Base-by-base conservation (phyloP, 2,329 filamentous ascomycete species). In the Zymoseptoria crescenta region DNA sequence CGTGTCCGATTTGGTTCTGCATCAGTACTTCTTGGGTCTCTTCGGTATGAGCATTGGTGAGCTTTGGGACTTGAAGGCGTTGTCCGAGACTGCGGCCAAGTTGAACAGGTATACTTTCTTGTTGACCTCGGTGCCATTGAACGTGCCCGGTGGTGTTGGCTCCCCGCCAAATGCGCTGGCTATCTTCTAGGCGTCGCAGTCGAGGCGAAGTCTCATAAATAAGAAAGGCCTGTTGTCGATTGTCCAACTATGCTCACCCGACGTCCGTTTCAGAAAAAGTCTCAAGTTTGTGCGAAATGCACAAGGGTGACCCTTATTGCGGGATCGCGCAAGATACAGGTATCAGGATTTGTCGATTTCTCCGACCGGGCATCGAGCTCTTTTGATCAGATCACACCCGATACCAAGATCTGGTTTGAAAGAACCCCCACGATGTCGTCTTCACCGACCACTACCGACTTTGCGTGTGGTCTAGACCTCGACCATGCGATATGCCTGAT, bases 31-130 rank as follows among this genome's bases (percentile, higher is more conserved):
- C 55, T 64, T 79, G 16, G 66, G 69, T 28, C 59, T 77, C 49
- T 76, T 76, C 28, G 77, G 77, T 0, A 73, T 76, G 70, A 72
- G 73, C 1, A 76, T 80, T 55, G 77, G 77, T 1, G 77, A 79
- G 59, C 65, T 79, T 41, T 79, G 76, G 73, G 74, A 76, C 65
- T 62, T 79, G 13, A 74, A 79, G 57, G 69, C 61, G 1, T 60
- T 80, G 58, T 69, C 70, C 1, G 68, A 74, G 60, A 64, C 72
- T 21, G 78, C 76, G 58, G 62, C 67, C 59, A 71, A 68, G 62
- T 60, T 72, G 62, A 62, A 68, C n/a, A 64, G 75, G 52, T 79
- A 75, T 66, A 73, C 68, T 0, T 80, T 80, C 64, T 71, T 80
- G 54, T 64, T 80, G 30, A 75, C 77, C 4, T 76, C 73, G 57